Conservation (phyloP, 1,139 yeast genomes). For the Hyphopichia burtonii region DNA sequence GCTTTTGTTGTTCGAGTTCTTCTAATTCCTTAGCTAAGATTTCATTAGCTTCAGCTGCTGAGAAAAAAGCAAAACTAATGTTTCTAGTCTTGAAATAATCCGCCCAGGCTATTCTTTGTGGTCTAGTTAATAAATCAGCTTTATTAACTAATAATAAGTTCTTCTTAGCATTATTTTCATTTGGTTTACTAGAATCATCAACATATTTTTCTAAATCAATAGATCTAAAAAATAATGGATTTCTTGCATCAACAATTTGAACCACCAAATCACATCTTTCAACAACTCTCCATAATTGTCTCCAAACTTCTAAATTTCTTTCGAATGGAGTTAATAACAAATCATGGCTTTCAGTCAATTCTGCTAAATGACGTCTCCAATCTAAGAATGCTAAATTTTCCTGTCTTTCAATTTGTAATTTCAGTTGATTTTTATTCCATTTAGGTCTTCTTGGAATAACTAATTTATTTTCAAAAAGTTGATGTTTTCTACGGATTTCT, state of each 20-base stretch:
- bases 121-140: conserved; percentile 79
- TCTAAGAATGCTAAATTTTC: conserved; percentile 89
- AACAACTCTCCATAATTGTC: conserved; percentile 97
- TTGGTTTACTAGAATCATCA: conserved; percentile 60
- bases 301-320: conserved; percentile 97
- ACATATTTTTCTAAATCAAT: conserved; percentile 86
- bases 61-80: conserved; percentile 89
- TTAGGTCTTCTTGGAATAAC: conserved; percentile 94
- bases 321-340: conserved; percentile 93
- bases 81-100: conserved; percentile 64
- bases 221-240: conserved; percentile 87
- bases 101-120: conserved; percentile 87
- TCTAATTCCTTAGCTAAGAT: conserved; percentile 59
- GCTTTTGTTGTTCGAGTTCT: conserved; percentile 27
- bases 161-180: conserved; percentile 50
- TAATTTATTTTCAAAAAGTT: conserved; percentile 71
- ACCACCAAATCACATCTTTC: conserved; percentile 93
- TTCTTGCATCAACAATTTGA: conserved; percentile 97
- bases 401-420: conserved; percentile 75
- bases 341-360: conserved; percentile 78
- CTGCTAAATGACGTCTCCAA: conserved; percentile 91
- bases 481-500: conserved; percentile 62
- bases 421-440: conserved; percentile 76
- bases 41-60: conserved; percentile 83
- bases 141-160: conserved; percentile 87